These are phyloP conservation scores for Jamesozyma lodderae DNA, from an alignment of 805 yeast species.

Conservation along the genomic window DNA sequence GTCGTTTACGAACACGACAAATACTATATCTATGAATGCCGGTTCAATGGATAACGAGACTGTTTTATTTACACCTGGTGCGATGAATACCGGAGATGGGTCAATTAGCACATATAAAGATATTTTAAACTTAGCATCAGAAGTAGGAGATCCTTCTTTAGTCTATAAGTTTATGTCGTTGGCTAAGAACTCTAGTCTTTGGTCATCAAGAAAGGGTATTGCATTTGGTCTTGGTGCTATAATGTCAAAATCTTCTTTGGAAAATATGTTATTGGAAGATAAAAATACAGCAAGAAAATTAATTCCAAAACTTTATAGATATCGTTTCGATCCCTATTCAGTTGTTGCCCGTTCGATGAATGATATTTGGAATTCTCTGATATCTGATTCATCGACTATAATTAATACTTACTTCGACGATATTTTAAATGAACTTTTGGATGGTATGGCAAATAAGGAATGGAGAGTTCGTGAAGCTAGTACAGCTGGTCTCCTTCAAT, in stretches of 20 bases:
- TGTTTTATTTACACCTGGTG: constrained; percentile 75
- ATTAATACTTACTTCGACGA: constrained; percentile 44
- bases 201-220: constrained; percentile 90
- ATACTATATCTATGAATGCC: constrained; percentile 37
- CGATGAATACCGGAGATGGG: constrained; percentile 70
- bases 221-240: constrained; percentile 89
- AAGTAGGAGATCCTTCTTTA: constrained; percentile 89
- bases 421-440: constrained; percentile 56
- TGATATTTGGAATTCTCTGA: constrained; percentile 74
- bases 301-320: constrained; percentile 76
- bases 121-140: constrained; percentile 78
- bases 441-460: constrained; percentile 68
- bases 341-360: constrained; percentile 76
- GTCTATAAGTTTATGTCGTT: constrained; percentile 91
- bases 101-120: constrained; percentile 89
- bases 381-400: constrained; percentile 45
- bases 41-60: constrained; percentile 76
- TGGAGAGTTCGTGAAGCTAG: constrained; percentile 94
- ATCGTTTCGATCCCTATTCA: constrained; percentile 73
- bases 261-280: constrained; percentile 48
- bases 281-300: constrained; percentile 46
- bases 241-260: constrained; percentile 67
- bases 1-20: constrained; percentile 67
- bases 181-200: constrained; percentile 75
- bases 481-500: constrained; percentile 57